Evolutionary conservation across 2,329 filamentous ascomycete genomes (phyloP).

Genomic region (Aspergillus clavatus): DNA sequence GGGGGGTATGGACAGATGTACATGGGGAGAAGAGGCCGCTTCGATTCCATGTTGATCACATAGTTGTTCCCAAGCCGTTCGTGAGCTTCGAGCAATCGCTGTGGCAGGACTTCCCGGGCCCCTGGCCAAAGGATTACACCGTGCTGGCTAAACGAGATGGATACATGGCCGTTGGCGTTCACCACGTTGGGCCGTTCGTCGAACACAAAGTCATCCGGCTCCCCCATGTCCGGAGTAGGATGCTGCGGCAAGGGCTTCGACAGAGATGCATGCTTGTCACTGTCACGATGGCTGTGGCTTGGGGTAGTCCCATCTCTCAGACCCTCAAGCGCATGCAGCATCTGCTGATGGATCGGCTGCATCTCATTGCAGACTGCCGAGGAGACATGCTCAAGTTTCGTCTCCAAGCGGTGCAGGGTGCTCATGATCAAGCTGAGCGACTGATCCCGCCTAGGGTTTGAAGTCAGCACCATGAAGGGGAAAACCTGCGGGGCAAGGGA

Average conservation of each 20-base stretch:
- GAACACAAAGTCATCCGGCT: slow-evolving; percentile 28
- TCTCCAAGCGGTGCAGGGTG: slow-evolving; percentile 49
- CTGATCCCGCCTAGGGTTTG: slow-evolving; percentile 46
- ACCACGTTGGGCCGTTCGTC: slow-evolving; percentile 24
- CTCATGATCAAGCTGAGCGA: slow-evolving; percentile 53
- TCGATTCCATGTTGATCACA: slow-evolving; percentile 47
- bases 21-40: slow-evolving; percentile 42
- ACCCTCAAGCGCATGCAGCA: slow-evolving; percentile 15
- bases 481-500: too few relatives aligned
- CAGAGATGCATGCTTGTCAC: slow-evolving; percentile 8
- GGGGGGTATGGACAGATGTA: slow-evolving; percentile 35
- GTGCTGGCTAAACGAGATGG: slow-evolving; percentile 50
- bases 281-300: slow-evolving; percentile 11
- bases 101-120: slow-evolving; percentile 41
- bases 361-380: slow-evolving; percentile 27
- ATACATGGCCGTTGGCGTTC: slow-evolving; percentile 32
- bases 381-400: slow-evolving; percentile 49
- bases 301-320: slow-evolving; percentile 12
- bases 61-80: slow-evolving; percentile 45
- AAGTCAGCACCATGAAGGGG: slow-evolving; percentile 4
- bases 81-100: slow-evolving; percentile 35
- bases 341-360: slow-evolving; percentile 29
- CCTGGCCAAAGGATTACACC: slow-evolving; percentile 49
- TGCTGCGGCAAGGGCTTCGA: slow-evolving; percentile 15
- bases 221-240: slow-evolving; percentile 26